A percentile compares a stretch with the other conserved stretches of the same genome.
Conservation (phyloP, 202 grass and related monocot species). For the Digitaria exilis region DNA sequence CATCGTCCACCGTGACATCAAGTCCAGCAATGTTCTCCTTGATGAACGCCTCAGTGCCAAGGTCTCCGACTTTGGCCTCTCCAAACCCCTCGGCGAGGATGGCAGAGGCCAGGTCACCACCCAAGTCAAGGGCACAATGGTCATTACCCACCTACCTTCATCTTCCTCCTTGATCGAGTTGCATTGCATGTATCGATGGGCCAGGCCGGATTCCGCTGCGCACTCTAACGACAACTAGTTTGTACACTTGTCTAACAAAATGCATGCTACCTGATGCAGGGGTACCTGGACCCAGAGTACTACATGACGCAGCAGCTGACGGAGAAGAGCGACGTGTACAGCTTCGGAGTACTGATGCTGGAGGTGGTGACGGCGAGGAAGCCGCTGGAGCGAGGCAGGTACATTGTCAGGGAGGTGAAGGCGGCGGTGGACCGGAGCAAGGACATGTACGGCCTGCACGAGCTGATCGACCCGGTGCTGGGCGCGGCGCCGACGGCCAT, state of each 20-base stretch:
- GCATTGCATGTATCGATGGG: no score
- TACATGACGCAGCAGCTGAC: slow-evolving; percentile 96
- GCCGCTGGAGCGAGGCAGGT: slow-evolving; percentile 70
- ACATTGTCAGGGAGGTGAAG: slow-evolving; percentile 71
- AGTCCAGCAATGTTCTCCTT: slow-evolving; percentile 84
- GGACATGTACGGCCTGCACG: slow-evolving; percentile 67
- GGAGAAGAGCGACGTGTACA: slow-evolving; percentile 89
- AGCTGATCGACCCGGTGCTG: slow-evolving; percentile 65
- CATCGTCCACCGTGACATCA: slow-evolving; percentile 84
- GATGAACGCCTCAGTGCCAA: slow-evolving; percentile 75
- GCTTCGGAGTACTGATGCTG: slow-evolving; percentile 84
- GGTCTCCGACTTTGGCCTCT: slow-evolving; percentile 85
- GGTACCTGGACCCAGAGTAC: slow-evolving; percentile 86
- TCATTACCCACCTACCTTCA: not conserved
- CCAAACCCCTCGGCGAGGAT: slow-evolving; percentile 55
- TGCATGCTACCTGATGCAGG: no score
- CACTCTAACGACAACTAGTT: no score
- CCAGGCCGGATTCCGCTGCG: no score
- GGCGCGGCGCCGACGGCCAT: slow-evolving; percentile 22
- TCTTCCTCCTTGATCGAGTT: no score
- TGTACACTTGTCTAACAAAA: no score
- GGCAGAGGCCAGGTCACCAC: slow-evolving; percentile 48
- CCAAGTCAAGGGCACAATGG: slow-evolving; percentile 89
- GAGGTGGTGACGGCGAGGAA: slow-evolving; percentile 73
- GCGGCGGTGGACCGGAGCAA: slow-evolving; percentile 51